Percentiles rank a stretch among this genome's conserved stretches.
These are phyloP conservation scores for Teunomyces atbi DNA, from an alignment of 805 yeast species.

Conservation along the genomic window DNA sequence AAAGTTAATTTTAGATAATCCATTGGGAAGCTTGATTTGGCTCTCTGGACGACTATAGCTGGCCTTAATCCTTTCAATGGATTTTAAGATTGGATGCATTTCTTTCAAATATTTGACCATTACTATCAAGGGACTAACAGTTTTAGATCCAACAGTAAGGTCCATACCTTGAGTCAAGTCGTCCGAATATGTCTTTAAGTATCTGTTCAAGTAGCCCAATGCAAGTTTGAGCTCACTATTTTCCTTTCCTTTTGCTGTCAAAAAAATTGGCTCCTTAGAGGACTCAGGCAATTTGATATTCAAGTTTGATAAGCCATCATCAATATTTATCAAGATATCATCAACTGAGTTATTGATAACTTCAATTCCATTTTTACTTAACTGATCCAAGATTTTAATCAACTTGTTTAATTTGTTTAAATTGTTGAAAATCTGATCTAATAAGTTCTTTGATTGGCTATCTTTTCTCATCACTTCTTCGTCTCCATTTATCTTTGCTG, in stretches of 20 bases:
- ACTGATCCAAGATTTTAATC: constrained; percentile 33
- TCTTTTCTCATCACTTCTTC: constrained; percentile 2
- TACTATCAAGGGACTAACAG: constrained; percentile 6
- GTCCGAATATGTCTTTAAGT: constrained; percentile 13
- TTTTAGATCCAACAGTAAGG: not conserved
- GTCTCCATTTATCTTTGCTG: constrained; percentile 20
- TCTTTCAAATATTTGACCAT: constrained; percentile 34
- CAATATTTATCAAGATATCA: constrained; percentile 28
- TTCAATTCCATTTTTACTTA: constrained; percentile 24
- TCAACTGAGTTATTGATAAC: constrained; percentile 26
- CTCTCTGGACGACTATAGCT: constrained; percentile 11
- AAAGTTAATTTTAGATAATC: constrained; percentile 28
- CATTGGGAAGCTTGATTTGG: constrained; percentile 24
- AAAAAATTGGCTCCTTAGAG: constrained; percentile 3
- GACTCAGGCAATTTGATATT: constrained; percentile 14
- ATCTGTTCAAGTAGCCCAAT: constrained; percentile 24
- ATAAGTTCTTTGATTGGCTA: constrained; percentile 10
- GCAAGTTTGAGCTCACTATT: constrained; percentile 18
- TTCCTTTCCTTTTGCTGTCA: not conserved
- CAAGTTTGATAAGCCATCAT: constrained; percentile 16
- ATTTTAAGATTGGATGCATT: constrained; percentile 27
- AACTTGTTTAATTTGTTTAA: constrained; percentile 31
- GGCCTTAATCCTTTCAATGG: constrained; percentile 18
- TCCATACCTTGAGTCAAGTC: constrained; percentile 3
- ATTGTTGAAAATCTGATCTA: constrained; percentile 26